A percentile compares a stretch with the other conserved stretches of the same genome.
Evolutionary conservation across 1,284 basidiomycete genomes (phyloP).

Genomic region (Heterobasidion annosum): DNA sequence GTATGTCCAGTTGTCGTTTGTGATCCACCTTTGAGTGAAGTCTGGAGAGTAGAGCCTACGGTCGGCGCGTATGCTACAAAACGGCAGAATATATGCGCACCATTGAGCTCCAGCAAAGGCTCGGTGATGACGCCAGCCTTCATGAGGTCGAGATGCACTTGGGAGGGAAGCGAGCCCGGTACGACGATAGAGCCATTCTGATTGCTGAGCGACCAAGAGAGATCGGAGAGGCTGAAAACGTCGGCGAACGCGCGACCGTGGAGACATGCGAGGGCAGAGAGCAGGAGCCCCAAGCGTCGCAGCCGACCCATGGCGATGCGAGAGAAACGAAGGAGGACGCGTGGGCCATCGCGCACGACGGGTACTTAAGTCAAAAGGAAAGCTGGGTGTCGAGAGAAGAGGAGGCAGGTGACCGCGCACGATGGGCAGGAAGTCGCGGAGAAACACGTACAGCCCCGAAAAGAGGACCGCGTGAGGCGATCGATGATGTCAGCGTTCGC

Average conservation of each 20-base stretch:
- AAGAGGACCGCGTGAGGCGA: too few species aligned
- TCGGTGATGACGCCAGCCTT: background rate
- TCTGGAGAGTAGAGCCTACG: constrained; percentile 22
- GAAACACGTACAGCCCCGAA: too few species aligned
- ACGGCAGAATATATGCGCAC: constrained; percentile 16
- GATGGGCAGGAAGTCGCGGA: too few species aligned
- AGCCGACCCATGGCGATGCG: background rate
- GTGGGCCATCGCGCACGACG: too few species aligned
- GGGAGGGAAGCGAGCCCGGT: constrained; percentile 20
- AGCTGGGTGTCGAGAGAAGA: too few species aligned
- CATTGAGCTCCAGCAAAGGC: constrained; percentile 45
- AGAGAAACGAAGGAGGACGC: too few species aligned
- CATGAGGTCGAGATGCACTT: background rate
- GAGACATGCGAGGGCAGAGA: constrained; percentile 6
- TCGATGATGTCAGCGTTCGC: background rate
- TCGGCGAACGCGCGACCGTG: constrained; percentile 16
- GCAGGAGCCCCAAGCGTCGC: background rate
- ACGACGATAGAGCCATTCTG: constrained; percentile 43
- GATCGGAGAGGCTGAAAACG: constrained; percentile 34
- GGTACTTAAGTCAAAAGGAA: too few species aligned
- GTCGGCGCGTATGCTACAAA: background rate
- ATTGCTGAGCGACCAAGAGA: constrained; percentile 45
- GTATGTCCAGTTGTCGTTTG: constrained; percentile 54
- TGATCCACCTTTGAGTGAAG: constrained; percentile 49
- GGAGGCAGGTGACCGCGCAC: too few species aligned